These are phyloP conservation scores for Prunus davidiana DNA, from an alignment of 306 rosid genomes.

Conservation along the genomic window DNA sequence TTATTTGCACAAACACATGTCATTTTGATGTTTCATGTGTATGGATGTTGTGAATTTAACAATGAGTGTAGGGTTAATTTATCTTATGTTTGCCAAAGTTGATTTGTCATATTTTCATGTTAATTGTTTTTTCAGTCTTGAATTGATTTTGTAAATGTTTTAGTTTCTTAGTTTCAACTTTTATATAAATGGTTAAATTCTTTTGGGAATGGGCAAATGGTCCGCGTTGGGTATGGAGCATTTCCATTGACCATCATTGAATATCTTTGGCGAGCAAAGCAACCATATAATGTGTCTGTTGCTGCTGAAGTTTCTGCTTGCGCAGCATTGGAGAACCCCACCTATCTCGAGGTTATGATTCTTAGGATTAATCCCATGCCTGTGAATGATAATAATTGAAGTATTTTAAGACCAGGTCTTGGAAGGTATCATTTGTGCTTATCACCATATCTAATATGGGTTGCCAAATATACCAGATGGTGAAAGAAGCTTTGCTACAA, in stretches of 20 bases:
- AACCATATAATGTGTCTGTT: slow-evolving; percentile 92
- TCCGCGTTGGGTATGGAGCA: slow-evolving; percentile 98
- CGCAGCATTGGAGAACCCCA: slow-evolving; percentile 82
- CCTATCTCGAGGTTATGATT: slow-evolving; percentile 69
- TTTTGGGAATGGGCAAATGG: slow-evolving; percentile 5
- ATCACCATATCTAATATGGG: slow-evolving; percentile 30
- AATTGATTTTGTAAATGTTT: not conserved
- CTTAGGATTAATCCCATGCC: not conserved
- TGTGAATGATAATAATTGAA: not conserved
- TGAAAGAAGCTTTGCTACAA: slow-evolving; percentile 70
- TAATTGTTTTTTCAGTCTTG: not conserved
- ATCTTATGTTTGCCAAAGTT: not conserved
- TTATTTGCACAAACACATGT: no score
- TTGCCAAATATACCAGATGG: slow-evolving; percentile 46
- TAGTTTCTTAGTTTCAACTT: not conserved
- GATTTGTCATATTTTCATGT: not conserved
- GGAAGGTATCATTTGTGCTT: not conserved
- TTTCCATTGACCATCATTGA: slow-evolving; percentile 79
- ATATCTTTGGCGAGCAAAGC: slow-evolving; percentile 95
- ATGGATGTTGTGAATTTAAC: no score
- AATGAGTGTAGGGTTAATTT: no score
- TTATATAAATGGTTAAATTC: slow-evolving; percentile 14
- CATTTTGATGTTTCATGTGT: no score
- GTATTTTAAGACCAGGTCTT: not conserved
- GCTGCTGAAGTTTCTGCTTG: slow-evolving; percentile 96